Conservation (phyloP, 176 grass and related monocot genomes). For the Eragrostis nindensis region DNA sequence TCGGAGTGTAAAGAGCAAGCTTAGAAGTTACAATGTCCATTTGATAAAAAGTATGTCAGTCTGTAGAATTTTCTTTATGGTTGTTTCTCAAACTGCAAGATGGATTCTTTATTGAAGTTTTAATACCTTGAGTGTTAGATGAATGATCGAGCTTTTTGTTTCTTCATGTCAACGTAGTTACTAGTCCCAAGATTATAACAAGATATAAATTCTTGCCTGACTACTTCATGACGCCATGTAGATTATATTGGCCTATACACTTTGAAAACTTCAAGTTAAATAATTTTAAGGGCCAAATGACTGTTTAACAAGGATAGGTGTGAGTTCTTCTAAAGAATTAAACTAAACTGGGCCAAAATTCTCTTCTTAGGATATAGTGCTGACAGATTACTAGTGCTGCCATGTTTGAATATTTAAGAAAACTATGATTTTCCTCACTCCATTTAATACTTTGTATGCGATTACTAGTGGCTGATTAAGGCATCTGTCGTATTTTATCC, state of each 20-base stretch:
- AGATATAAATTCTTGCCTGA: neutral
- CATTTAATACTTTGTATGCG: neutral
- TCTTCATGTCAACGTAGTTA: neutral
- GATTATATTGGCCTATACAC: neutral
- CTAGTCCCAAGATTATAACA: neutral
- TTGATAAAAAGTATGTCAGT: neutral
- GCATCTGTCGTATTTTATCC: conserved; percentile 28
- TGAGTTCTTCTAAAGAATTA: neutral
- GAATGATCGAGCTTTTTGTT: neutral
- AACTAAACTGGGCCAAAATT: neutral
- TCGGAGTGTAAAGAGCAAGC: neutral
- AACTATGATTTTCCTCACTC: neutral
- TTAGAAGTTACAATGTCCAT: neutral
- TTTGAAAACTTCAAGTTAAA: neutral
- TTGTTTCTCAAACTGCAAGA: neutral
- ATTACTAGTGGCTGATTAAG: neutral
- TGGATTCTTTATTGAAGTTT: conserved; percentile 5
- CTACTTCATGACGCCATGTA: conserved; percentile 5
- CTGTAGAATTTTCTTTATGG: neutral
- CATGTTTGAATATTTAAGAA: neutral
- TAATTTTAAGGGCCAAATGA: neutral
- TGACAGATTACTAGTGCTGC: neutral
- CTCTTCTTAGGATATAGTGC: neutral
- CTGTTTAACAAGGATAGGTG: neutral
- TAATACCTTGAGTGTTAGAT: neutral